Evolutionary conservation across 1,139 yeast species (phyloP).

Genomic region (Sporopachydermia cereana): DNA sequence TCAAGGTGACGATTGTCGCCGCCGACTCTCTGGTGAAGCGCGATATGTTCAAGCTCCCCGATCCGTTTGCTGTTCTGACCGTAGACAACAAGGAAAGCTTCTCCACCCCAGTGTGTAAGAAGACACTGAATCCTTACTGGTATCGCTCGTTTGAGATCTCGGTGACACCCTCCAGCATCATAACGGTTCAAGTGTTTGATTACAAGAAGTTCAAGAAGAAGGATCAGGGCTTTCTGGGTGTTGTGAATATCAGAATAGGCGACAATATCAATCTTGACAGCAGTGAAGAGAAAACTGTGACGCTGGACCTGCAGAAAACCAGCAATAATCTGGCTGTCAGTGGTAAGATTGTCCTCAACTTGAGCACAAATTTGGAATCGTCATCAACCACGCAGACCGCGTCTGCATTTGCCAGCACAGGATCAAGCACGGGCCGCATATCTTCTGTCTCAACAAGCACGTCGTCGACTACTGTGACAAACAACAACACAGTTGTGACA

Average conservation of each 20-base stretch:
- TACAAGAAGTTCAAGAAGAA: conserved; percentile 95
- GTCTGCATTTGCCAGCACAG: conserved; percentile 8
- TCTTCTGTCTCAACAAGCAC: conserved; percentile 16
- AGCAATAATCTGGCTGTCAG: conserved; percentile 87
- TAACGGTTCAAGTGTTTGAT: conserved; percentile 91
- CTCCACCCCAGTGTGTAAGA: conserved; percentile 87
- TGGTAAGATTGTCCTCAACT: conserved; percentile 68
- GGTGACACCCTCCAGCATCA: conserved; percentile 73
- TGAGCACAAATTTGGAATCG: conserved; percentile 20
- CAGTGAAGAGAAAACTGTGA: conserved; percentile 70
- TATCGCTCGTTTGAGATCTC: conserved; percentile 75
- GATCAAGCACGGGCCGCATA: conserved; percentile 9
- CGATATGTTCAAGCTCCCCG: conserved; percentile 79
- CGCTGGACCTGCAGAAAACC: conserved; percentile 83
- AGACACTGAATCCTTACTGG: conserved; percentile 96
- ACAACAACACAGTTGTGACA: background rate
- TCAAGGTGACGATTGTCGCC: conserved; percentile 77
- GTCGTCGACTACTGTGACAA: conserved; percentile 16
- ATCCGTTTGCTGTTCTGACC: conserved; percentile 94
- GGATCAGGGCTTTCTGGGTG: conserved; percentile 98
- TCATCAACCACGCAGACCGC: conserved; percentile 9
- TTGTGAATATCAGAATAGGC: conserved; percentile 80
- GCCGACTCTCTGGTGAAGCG: conserved; percentile 94
- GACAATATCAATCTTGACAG: conserved; percentile 67
- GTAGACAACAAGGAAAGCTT: conserved; percentile 96